A percentile compares a stretch with the other conserved stretches of the same genome.
Conservation (phyloP, 352 stramenopile genomes). For the Pilasporangium apinafurcum region DNA sequence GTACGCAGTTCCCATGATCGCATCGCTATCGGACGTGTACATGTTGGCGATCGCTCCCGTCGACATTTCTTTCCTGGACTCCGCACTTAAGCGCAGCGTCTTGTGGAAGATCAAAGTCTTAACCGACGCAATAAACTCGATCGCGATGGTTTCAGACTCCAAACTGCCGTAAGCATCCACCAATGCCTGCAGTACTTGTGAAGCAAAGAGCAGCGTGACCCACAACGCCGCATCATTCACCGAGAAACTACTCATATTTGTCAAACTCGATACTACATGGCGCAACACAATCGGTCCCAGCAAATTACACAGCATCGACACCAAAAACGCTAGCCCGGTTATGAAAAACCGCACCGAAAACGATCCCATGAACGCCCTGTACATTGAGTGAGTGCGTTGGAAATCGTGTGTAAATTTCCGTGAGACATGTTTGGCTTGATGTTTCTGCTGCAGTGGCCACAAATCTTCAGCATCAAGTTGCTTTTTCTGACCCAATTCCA, state of each 20-base stretch:
- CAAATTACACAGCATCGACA: constrained; percentile 46
- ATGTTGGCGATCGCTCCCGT: constrained; percentile 56
- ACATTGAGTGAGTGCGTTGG: constrained; percentile 19
- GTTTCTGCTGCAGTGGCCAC: constrained; percentile 22
- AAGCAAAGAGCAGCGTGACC: constrained; percentile 33
- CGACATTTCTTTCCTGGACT: constrained; percentile 30
- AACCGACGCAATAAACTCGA: constrained; percentile 41
- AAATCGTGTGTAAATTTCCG: constrained; percentile 17
- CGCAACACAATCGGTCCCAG: constrained; percentile 42
- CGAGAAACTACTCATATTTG: constrained; percentile 9
- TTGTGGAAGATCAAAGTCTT: constrained; percentile 54
- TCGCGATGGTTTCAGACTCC: constrained; percentile 38
- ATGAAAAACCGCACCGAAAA: constrained; percentile 28
- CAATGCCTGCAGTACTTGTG: constrained; percentile 50
- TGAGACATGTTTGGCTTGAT: constrained; percentile 20
- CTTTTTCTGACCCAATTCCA: constrained; percentile 33
- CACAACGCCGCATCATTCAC: constrained; percentile 16
- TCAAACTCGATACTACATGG: constrained; percentile 30
- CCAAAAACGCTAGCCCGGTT: constrained; percentile 32
- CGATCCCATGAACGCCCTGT: constrained; percentile 15
- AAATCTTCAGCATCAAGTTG: constrained; percentile 36
- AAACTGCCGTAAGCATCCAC: constrained; percentile 42
- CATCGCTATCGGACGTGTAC: constrained; percentile 49
- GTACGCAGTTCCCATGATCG: constrained; percentile 29
- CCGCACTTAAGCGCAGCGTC: constrained; percentile 33